Conservation (phyloP, 495 filamentous ascomycete species). For the Podospora pseudoanserina region DNA sequence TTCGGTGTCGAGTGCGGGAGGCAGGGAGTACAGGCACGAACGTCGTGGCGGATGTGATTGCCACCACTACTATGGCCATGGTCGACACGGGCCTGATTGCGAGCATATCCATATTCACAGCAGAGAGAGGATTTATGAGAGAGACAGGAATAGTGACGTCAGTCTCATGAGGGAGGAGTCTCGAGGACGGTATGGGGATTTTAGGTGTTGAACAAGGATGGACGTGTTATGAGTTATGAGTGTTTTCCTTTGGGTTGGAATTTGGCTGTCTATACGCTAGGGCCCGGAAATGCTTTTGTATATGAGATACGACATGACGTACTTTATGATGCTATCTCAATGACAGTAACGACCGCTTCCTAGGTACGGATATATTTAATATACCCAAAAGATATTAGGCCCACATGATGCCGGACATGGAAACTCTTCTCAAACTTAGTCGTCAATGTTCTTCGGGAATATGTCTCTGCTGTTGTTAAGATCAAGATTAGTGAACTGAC, state of each 20-base stretch:
- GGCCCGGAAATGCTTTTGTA: neutral
- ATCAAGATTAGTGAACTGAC: no score
- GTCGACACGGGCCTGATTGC: neutral
- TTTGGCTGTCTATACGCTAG: no score
- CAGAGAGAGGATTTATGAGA: constrained; percentile 1
- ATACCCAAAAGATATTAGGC: neutral
- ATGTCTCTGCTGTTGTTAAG: no score
- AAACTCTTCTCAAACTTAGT: no score
- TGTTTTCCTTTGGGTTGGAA: neutral
- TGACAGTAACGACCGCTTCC: neutral
- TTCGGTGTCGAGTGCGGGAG: neutral
- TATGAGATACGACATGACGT: neutral
- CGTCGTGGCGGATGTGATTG: neutral
- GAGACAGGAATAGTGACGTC: constrained; percentile 5
- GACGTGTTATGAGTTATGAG: neutral
- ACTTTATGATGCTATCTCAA: neutral
- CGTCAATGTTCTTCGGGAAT: no score
- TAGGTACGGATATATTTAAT: neutral
- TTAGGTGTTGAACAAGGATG: neutral
- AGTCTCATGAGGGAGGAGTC: neutral
- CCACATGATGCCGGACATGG: no score
- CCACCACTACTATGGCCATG: neutral
- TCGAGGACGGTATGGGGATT: neutral
- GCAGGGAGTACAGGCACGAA: neutral
- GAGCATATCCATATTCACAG: constrained; percentile 2